Percentiles rank a stretch among this genome's conserved stretches.
phyloP scores from a whole-genome alignment of 1,139 yeast genomes.

The Geotrichum aggregatum region DNA sequence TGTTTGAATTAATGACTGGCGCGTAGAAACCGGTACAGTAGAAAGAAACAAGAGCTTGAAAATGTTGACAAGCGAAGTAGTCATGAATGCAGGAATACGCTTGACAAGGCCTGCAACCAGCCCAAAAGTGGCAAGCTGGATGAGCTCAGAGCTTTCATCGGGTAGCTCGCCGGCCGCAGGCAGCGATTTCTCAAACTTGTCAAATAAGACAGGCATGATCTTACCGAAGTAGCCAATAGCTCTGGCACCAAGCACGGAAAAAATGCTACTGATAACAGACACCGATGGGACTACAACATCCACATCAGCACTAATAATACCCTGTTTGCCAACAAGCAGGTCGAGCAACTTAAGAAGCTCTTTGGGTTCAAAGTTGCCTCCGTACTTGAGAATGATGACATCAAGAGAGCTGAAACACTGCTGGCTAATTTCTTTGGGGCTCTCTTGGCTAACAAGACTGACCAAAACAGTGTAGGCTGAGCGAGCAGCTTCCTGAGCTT shows the following conservation, averaged over 20 bases:
- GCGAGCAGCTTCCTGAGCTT: slow-evolving; percentile 40
- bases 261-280: slow-evolving; percentile 64
- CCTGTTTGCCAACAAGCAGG: slow-evolving; percentile 51
- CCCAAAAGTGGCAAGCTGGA: slow-evolving; percentile 55
- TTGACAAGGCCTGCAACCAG: slow-evolving; percentile 72
- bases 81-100: slow-evolving; percentile 82
- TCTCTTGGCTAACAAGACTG: slow-evolving; percentile 21
- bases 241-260: slow-evolving; percentile 76
- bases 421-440: slow-evolving; percentile 49
- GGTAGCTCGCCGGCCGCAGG: slow-evolving; percentile 29
- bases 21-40: slow-evolving; percentile 54
- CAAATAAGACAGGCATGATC: slow-evolving; percentile 70
- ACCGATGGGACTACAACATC: slow-evolving; percentile 75
- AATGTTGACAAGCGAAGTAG: slow-evolving; percentile 61
- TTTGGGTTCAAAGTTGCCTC: slow-evolving; percentile 48
- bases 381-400: slow-evolving; percentile 59
- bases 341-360: slow-evolving; percentile 49
- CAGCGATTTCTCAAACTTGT: slow-evolving; percentile 49
- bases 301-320: slow-evolving; percentile 47
- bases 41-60: slow-evolving; percentile 52
- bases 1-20: slow-evolving; percentile 61
- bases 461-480: slow-evolving; percentile 26
- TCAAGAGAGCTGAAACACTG: slow-evolving; percentile 69
- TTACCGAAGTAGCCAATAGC: slow-evolving; percentile 80
- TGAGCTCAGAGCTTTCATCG: slow-evolving; percentile 33